These are phyloP conservation scores for Aspergillus fumigatus DNA, from an alignment of 2,329 filamentous ascomycete genomes.

Conservation along the genomic window DNA sequence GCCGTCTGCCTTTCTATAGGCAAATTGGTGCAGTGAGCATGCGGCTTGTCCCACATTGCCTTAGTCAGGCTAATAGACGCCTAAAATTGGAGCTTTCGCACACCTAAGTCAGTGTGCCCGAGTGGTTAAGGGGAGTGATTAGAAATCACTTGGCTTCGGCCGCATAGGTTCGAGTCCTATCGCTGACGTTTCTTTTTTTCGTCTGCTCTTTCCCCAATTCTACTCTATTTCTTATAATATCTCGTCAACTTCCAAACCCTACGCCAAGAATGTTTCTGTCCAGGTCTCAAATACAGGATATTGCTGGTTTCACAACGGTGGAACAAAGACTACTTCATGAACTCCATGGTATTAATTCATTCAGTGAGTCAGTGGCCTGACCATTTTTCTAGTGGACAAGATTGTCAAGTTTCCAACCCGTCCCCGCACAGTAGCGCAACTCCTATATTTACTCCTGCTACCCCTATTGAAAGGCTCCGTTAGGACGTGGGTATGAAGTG, in stretches of 20 bases:
- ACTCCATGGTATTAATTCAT: slow-evolving; percentile 33
- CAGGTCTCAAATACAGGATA: neutral
- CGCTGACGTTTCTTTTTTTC: neutral
- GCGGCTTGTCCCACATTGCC: too few relatives aligned
- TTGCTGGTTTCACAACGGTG: slow-evolving; percentile 9
- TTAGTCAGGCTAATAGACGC: too few relatives aligned
- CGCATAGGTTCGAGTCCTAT: slow-evolving; percentile 1
- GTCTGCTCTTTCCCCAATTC: too few relatives aligned
- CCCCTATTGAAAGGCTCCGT: slow-evolving; percentile 12
- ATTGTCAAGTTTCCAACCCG: neutral
- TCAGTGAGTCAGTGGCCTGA: slow-evolving; percentile 26
- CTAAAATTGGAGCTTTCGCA: too few relatives aligned
- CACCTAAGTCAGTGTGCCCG: neutral
- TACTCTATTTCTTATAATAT: too few relatives aligned
- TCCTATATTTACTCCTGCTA: slow-evolving; percentile 14
- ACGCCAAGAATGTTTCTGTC: neutral
- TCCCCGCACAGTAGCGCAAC: neutral
- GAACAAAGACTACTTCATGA: slow-evolving; percentile 33
- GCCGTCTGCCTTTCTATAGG: neutral
- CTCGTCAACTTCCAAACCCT: neutral
- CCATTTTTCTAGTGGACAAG: slow-evolving; percentile 35
- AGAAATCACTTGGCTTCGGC: slow-evolving; percentile 4
- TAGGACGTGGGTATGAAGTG: slow-evolving; percentile 5
- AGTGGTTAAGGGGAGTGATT: neutral
- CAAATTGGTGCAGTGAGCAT: too few relatives aligned